phyloP scores from a whole-genome alignment of 2,329 filamentous ascomycete genomes.

The Akanthomyces uredinophilus region DNA sequence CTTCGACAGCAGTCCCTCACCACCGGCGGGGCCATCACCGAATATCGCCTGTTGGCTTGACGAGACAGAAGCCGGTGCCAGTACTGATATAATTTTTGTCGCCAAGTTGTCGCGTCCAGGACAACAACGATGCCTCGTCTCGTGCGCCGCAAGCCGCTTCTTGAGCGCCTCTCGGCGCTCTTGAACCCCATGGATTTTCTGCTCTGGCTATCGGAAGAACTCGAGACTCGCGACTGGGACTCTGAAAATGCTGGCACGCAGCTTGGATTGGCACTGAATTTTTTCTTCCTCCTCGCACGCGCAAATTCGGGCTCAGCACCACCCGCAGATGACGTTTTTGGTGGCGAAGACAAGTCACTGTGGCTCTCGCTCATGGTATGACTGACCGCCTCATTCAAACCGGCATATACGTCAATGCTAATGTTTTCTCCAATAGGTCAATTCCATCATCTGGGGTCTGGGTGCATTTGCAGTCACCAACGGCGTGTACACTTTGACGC shows the following conservation, averaged over 20 bases:
- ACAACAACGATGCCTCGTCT: conserved; percentile 60
- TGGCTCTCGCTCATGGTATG: conserved; percentile 57
- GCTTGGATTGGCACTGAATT: conserved; percentile 70
- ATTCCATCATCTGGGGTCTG: conserved; percentile 66
- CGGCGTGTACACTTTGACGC: conserved; percentile 73
- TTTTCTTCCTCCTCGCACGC: conserved; percentile 74
- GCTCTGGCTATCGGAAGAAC: conserved; percentile 86
- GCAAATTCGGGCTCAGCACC: conserved; percentile 61
- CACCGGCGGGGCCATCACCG: neutral
- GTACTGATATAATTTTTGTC: neutral
- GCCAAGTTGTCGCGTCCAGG: neutral
- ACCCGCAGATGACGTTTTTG: conserved; percentile 76
- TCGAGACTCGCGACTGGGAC: conserved; percentile 89
- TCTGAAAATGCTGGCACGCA: conserved; percentile 72
- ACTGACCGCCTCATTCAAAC: conserved; percentile 22
- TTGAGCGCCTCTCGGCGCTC: conserved; percentile 72
- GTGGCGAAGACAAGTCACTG: conserved; percentile 58
- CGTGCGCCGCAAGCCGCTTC: conserved; percentile 73
- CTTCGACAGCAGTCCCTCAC: neutral
- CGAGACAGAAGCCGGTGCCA: neutral
- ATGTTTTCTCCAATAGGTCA: conserved; percentile 44
- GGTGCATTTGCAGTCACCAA: conserved; percentile 65
- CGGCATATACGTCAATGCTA: conserved; percentile 14
- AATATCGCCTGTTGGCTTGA: neutral
- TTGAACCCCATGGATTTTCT: conserved; percentile 86